Base-by-base conservation (phyloP, 805 yeast genomes). In the Grigorovia jiainica region DNA sequence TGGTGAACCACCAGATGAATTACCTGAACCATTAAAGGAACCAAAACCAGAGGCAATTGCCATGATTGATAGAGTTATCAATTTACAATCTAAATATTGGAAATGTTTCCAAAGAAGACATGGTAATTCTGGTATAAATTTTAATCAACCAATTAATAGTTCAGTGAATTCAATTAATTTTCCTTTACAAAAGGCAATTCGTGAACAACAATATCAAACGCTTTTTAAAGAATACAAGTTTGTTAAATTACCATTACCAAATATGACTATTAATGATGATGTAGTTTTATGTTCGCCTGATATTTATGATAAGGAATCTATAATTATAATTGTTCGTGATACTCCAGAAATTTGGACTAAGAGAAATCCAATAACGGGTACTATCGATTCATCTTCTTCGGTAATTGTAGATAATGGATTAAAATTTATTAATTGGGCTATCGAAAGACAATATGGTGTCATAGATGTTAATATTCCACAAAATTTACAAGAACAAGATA, bases 301-400 rank as follows among this genome's bases (percentile, higher is more conserved):
- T 81, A 72, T 89, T 20, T 76, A 76, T 57, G 73, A 75, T 10
- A 65, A 79, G 31, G 72, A 76, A n/a, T 75, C 82, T 6, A 61
- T 89, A 5, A 65, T 87, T 8, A 66, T 90, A 7, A 59, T 85
- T 6, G 76, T 89, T 16, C 97, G 89, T 61, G 97, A 89, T 54
- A 86, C 97, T 3, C 85, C 96, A 6, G 89, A 87, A 45, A 72
- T 92, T 6, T 87, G 95, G 95, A 95, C 94, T 2, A 77, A 80
- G 49, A 66, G 80, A 32, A 87, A 87, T 57, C 85, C 95, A 0
- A 61, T 79, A 5, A 76, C 83, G 8, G 97, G 97, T 7, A 70
- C 75, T 39, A 74, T 90, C 30, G 86, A 85, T 48, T 70, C 87
- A 13, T 72, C 76, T 36, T 74, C 82, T 1, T 78, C 95, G 2